Base-by-base conservation (phyloP, 1,284 basidiomycete species). In the Apiotrichum sp. region DNA sequence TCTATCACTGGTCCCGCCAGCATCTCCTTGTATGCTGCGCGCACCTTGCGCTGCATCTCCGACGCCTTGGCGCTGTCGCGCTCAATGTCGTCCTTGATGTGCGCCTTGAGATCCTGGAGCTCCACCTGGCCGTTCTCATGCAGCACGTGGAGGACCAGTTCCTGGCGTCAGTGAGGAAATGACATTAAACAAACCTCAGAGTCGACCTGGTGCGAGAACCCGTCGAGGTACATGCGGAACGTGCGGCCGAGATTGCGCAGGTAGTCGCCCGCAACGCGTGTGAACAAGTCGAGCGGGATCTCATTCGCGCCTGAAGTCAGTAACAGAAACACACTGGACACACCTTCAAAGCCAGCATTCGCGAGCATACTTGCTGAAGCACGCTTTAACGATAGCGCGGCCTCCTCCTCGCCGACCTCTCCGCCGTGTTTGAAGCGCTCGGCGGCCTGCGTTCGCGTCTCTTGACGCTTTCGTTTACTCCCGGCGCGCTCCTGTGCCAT, bases 291-390 rank as follows among this genome's bases (percentile, higher is more conserved):
- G 42, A 96, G 73, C 0, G 93, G 84, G 9, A 80, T 79, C 58
- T 82, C 81, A 31, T 77, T 77, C 14, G 76, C 71, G n/a, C 75
- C 79, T 80, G 59, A 3, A 35, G 43, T 56, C 43, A 58, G 47
- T 10, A 46, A 50, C 50, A 14, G n/a, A 1, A 9, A 57, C 54
- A 48, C 11, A 6, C 22, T 39, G 3, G 10, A 70, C 83, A 56
- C 55, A 87, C 91, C 88, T 79, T 95, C 91, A 69, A 96, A 95
- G 1, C 91, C 92, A 39, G 82, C 80, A 77, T 93, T 92, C 59
- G 91, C 88, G 61, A 93, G 70, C 48, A 93, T 79, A 70, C 87
- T 88, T 48, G 80, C 79, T 1, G 71, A 62, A 1, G 69, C 67
- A n/a, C 62, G 56, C 55, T 71, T 72, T 57, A 76, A 53, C 10